Conservation (phyloP, 2,329 filamentous ascomycete species). For the Trichoderma koningii region DNA sequence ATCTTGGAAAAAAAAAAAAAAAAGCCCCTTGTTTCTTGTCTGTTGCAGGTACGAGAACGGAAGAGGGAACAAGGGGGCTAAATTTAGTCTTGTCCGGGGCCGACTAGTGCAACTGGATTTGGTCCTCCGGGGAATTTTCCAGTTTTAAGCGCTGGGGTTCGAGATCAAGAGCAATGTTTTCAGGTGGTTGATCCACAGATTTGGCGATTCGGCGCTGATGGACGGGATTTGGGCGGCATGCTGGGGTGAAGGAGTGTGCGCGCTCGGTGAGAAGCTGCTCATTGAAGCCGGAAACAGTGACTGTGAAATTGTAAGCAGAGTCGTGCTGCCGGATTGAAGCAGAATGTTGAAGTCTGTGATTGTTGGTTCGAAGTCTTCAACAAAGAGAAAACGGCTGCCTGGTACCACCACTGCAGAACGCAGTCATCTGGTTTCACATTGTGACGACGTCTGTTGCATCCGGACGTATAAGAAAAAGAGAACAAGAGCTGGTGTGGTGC, state of each 20-base stretch:
- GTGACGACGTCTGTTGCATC: not conserved
- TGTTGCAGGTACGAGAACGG: constrained; percentile 3
- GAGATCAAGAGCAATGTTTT: not conserved
- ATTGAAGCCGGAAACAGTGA: too few species aligned
- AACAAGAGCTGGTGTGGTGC: not conserved
- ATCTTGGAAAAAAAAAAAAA: too few species aligned
- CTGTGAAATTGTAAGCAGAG: not conserved
- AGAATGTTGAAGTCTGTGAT: not conserved
- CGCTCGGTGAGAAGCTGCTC: too few species aligned
- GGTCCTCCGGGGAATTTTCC: constrained; percentile 1
- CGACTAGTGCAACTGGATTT: too few species aligned
- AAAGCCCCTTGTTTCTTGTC: constrained; percentile 18
- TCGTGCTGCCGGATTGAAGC: not conserved
- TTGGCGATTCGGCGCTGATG: not conserved
- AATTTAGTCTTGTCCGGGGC: not conserved
- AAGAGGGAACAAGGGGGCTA: not conserved
- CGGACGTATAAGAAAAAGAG: not conserved
- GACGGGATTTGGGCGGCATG: not conserved
- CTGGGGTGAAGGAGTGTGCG: not conserved
- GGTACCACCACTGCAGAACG: not conserved
- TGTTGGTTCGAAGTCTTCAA: not conserved
- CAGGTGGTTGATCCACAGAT: not conserved
- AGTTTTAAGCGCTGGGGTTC: constrained; percentile 6
- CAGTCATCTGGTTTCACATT: not conserved
- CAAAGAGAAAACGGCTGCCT: not conserved